phyloP scores from a whole-genome alignment of 495 filamentous ascomycete species.

The Penicillium robsamsonii region DNA sequence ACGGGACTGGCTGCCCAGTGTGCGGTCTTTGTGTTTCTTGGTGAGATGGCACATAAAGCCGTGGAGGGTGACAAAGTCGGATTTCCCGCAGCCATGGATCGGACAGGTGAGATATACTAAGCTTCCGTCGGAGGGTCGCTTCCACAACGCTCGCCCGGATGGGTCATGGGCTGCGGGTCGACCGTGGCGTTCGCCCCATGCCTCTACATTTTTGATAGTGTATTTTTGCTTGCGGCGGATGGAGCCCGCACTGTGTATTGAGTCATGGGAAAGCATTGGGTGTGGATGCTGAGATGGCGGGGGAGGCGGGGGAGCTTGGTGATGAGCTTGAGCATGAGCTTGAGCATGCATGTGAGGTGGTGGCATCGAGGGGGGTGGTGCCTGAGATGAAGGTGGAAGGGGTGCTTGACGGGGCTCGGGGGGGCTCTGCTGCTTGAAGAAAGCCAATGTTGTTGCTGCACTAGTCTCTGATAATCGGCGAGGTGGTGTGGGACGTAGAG shows the following conservation, averaged over 20 bases:
- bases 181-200: slow-evolving; percentile 50
- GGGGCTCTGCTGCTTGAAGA: slow-evolving; percentile 50
- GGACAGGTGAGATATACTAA: slow-evolving; percentile 49
- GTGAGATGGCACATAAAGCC: slow-evolving; percentile 53
- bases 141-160: slow-evolving; percentile 45
- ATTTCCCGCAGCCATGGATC: slow-evolving; percentile 43
- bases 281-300: slow-evolving; percentile 26
- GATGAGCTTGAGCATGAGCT: no score
- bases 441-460: slow-evolving; percentile 51
- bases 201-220: slow-evolving; percentile 51
- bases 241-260: slow-evolving; percentile 27
- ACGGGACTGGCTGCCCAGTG: slow-evolving; percentile 45
- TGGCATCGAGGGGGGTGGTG: slow-evolving; percentile 22
- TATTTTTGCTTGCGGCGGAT: slow-evolving; percentile 51
- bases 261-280: slow-evolving; percentile 32
- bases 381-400: slow-evolving; percentile 34
- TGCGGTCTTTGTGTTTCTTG: slow-evolving; percentile 52
- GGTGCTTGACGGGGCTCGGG: slow-evolving; percentile 43
- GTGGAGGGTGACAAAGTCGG: slow-evolving; percentile 47
- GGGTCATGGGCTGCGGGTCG: slow-evolving; percentile 47
- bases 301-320: slow-evolving; percentile 12
- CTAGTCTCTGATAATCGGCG: slow-evolving; percentile 49
- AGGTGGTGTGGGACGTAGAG: slow-evolving; percentile 42
- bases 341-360: slow-evolving; percentile 27
- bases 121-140: slow-evolving; percentile 47